Base-by-base conservation (phyloP, 2,329 filamentous ascomycete species). In the Daldinia sp. region DNA sequence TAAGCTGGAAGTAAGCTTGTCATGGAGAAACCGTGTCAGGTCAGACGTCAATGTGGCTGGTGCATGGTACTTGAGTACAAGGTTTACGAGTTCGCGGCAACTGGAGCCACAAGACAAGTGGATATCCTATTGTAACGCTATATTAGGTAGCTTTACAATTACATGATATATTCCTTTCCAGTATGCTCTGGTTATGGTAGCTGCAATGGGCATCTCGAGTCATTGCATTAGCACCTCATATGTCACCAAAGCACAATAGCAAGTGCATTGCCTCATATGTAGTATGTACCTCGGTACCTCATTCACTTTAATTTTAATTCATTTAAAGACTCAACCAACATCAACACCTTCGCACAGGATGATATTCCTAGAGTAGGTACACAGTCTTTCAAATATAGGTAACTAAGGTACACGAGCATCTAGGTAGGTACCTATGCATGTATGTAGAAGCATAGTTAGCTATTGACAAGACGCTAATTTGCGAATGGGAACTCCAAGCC, bases 21-120 rank as follows among this genome's bases (percentile, higher is more conserved):
- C 49, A 67, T 52, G 34, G 32, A 67, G 68, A 70, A 70, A 72
- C 69, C 64, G 69, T 71, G 71, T 72, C 68, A 66, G 54, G 29
- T 63, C 55, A 54, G 61, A 53, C 49, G 54, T 64, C 48, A 68
- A 64, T 56, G 64, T 68, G 62, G 65, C 65, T 67, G 11, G 56
- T 63, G 48, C 5, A 9, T 11, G 37, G 54, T 55, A 58, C 60
- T 27, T 30, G 4, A 19, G 17, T 52, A 61, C 30, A n/a, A 39
- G n/a, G n/a, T n/a, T n/a, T n/a, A n/a, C n/a, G n/a, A n/a, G n/a
- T n/a, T n/a, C n/a, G n/a, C n/a, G n/a, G n/a, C n/a, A n/a, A n/a
- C n/a, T n/a, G n/a, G n/a, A n/a, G n/a, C n/a, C n/a, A n/a, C n/a
- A n/a, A n/a, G n/a, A n/a, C n/a, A n/a, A n/a, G n/a, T n/a, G n/a